Evolutionary conservation across 1,139 yeast species (phyloP), one percentile per base, ranked within the genome.

Genomic region (Chernovozyma sophiae-reginae): DNA sequence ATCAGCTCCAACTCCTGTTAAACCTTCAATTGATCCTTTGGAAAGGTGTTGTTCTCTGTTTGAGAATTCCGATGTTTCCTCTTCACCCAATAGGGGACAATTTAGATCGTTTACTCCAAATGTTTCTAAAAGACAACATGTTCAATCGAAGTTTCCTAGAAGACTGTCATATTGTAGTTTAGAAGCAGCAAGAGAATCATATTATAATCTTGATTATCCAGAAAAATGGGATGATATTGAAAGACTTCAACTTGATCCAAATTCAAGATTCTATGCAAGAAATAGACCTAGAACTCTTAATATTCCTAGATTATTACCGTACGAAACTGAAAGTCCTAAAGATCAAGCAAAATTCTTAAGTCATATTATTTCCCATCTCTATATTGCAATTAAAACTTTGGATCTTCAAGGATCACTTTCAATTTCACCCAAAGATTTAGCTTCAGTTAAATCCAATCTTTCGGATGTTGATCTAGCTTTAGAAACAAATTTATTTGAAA

Each of bases 271-370:
- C 65, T 83, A 59, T 54, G 68, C 85, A 5, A 66, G 87, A 33
- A 55, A 37, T 42, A 60, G 51, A 47, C 74, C 58, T 56, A 48
- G 90, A 40, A 76, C 80, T 13, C 68, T 84, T 40, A 72, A 79
- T 38, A 68, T 86, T 43, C 78, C 78, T 17, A 64, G 58, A n/a
- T 52, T 79, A 36, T 68, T 92, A 30, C 98, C 98, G 0, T 92
- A 92, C 56, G 64, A 68, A 31, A 75, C 83, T 1, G 97, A 89
- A 56, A 55, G 77, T 2, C 79, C 80, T 8, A 65, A 65, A 32
- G 95, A 86, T 43, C 85, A 80, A 42, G 83, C 87, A 14, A 75
- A 74, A 40, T 90, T 87, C 50, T 66, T 92, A 36, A 74, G 87
- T 37, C 95, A 83, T 52, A 85, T 92, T 25, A 72, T 89, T 25